Evolutionary conservation across 2,329 filamentous ascomycete genomes (phyloP), one percentile per base, ranked within the genome.

Genomic region (Onygenales sp.): DNA sequence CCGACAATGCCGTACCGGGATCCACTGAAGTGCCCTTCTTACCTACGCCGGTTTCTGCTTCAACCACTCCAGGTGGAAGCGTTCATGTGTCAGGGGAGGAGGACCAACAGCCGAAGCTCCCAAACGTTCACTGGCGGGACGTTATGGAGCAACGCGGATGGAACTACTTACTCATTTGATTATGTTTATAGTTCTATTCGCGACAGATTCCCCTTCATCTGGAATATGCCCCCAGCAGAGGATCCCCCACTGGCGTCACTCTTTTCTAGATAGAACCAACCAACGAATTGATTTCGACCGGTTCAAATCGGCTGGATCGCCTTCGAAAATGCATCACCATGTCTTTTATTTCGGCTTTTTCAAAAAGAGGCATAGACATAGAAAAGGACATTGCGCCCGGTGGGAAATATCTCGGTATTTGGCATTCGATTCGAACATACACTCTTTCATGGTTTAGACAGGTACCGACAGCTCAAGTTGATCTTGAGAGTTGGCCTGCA

Each of bases 141-240:
- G 83, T 91, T 70, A 95, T 95, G 89, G 83, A 82, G 74, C 82
- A 85, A 76, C 91, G 89, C 76, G 83, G 83, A 64, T 94, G 88
- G 89, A 89, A 95, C 71, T 92, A 88, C 75, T 78, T 95, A 72
- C 81, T 95, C 71, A 90, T 95, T 74, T 95, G 75, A 73, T 43
- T 17, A 27, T 27, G 21, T 27, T 27, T 27, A 27, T 27, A 27
- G 21, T 27, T 27, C 21, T 27, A 27, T 27, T 27, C 21, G 21
- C 21, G 21, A 27, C 21, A 27, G 21, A 27, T 27, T 27, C 5
- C 21, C 21, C 21, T 27, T 27, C 21, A 27, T 27, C 21, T 27
- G 21, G 21, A 27, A 27, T 27, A 5, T 27, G 21, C 21, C 21
- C 21, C 21, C 5, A 27, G 21, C 21, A 27, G 21, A 27, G 21